Conservation (phyloP, 75 land plant species). For the Pinus tabuliformis region DNA sequence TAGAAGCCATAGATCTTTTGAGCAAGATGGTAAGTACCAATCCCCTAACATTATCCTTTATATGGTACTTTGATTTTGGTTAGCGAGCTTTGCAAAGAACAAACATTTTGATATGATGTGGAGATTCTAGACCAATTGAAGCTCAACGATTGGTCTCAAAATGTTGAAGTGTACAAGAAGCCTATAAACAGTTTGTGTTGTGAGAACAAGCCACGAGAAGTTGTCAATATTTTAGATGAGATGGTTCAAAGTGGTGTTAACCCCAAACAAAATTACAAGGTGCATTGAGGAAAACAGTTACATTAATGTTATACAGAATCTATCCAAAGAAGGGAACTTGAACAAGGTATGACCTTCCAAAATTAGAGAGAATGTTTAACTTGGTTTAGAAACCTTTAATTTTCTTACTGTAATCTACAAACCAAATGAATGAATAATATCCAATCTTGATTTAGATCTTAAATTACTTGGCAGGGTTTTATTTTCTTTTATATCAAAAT, state of each 20-base stretch:
- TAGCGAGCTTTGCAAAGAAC: conserved; percentile 54
- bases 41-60: conserved; percentile 40
- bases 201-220: conserved; percentile 26
- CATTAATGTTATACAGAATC: conserved; percentile 39
- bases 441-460: too few species aligned
- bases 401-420: neutral
- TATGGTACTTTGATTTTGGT: conserved; percentile 37
- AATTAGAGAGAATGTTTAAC: conserved; percentile 21
- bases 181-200: conserved; percentile 31
- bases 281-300: conserved; percentile 34
- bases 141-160: conserved; percentile 60
- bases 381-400: conserved; percentile 32
- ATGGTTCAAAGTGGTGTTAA: conserved; percentile 41
- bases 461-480: neutral
- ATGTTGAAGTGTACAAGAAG: conserved; percentile 45
- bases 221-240: conserved; percentile 58
- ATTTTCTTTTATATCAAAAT: too few species aligned
- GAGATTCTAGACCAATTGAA: conserved; percentile 69
- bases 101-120: conserved; percentile 40
- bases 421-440: too few species aligned
- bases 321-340: conserved; percentile 17
- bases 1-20: conserved; percentile 46
- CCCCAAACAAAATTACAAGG: conserved; percentile 43
- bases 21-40: conserved; percentile 24
- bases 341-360: conserved; percentile 26